These are phyloP conservation scores for Pulchroboletus neoregius DNA, from an alignment of 1,284 basidiomycete genomes.

Conservation along the genomic window DNA sequence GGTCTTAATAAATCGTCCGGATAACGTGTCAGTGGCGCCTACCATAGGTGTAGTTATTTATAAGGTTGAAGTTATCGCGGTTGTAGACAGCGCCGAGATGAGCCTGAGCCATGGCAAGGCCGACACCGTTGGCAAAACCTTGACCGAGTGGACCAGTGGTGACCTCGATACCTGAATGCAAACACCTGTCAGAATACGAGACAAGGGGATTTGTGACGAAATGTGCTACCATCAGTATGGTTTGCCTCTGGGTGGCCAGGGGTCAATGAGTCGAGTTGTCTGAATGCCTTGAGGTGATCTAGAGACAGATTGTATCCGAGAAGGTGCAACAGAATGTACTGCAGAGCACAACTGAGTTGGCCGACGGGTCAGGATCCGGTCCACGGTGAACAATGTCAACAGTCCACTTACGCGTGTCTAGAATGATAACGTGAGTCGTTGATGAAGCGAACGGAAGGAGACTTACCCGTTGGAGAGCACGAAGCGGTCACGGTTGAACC, in stretches of 20 bases:
- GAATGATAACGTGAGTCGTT: constrained; percentile 12
- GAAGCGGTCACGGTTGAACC: constrained; percentile 90
- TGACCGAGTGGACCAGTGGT: constrained; percentile 96
- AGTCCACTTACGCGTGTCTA: constrained; percentile 62
- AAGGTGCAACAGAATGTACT: constrained; percentile 81
- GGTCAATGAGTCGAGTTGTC: constrained; percentile 84
- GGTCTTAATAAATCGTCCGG: constrained; percentile 11
- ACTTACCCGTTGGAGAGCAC: constrained; percentile 79
- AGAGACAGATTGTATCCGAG: constrained; percentile 81
- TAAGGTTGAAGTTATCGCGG: constrained; percentile 78
- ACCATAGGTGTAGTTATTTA: constrained; percentile 92
- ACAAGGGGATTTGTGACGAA: constrained; percentile 8
- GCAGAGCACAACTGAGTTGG: constrained; percentile 68
- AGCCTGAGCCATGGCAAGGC: constrained; percentile 89
- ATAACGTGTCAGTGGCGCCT: constrained; percentile 10
- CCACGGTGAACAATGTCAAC: background rate
- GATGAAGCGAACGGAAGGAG: constrained; percentile 1
- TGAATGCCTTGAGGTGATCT: constrained; percentile 82
- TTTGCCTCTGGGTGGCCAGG: constrained; percentile 90
- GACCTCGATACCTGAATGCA: constrained; percentile 72
- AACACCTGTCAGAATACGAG: constrained; percentile 3
- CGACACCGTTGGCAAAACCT: constrained; percentile 90
- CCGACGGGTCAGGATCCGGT: constrained; percentile 8
- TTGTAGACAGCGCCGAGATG: constrained; percentile 89
- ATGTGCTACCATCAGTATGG: constrained; percentile 72